phyloP scores from a whole-genome alignment of 192 early-diverging fungal species.

The Coemansia sp. region DNA sequence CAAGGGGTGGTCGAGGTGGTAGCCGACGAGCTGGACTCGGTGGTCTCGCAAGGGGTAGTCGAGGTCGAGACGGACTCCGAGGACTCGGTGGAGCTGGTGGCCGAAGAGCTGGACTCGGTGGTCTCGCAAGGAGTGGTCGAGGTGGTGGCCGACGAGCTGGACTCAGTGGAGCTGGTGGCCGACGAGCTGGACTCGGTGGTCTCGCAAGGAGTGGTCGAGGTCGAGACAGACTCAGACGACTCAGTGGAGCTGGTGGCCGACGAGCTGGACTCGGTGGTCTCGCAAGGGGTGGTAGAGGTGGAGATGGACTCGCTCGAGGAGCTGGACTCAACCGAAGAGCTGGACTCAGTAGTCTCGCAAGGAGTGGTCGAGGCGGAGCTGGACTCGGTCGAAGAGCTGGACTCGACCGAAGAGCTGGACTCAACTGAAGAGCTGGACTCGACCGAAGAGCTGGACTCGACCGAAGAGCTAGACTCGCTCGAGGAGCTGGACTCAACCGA shows the following conservation, averaged over 20 bases:
- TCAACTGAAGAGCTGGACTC: not conserved
- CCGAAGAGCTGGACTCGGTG: not conserved
- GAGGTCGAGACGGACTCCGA: not conserved
- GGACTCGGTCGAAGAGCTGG: not conserved
- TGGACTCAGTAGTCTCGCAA: not conserved
- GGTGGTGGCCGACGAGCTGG: not conserved
- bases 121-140: not conserved
- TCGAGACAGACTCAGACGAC: constrained; percentile 7
- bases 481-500: constrained; percentile 16
- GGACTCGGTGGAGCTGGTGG: no score
- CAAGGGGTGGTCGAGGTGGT: not conserved
- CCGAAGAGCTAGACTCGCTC: constrained; percentile 10
- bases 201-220: constrained; percentile 3
- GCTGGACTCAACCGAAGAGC: constrained; percentile 1
- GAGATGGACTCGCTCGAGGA: constrained; percentile 10
- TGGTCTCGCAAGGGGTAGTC: constrained; percentile 1
- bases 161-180: not conserved
- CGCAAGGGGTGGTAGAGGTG: not conserved
- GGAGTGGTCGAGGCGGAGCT: not conserved
- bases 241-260: not conserved
- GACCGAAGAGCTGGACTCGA: not conserved
- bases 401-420: constrained; percentile 10
- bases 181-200: not conserved
- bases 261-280: constrained; percentile 4
- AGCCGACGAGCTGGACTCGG: constrained; percentile 10